Evolutionary conservation across 2,329 filamentous ascomycete genomes (phyloP).

Genomic region (Pyrenophora tritici-repentis): DNA sequence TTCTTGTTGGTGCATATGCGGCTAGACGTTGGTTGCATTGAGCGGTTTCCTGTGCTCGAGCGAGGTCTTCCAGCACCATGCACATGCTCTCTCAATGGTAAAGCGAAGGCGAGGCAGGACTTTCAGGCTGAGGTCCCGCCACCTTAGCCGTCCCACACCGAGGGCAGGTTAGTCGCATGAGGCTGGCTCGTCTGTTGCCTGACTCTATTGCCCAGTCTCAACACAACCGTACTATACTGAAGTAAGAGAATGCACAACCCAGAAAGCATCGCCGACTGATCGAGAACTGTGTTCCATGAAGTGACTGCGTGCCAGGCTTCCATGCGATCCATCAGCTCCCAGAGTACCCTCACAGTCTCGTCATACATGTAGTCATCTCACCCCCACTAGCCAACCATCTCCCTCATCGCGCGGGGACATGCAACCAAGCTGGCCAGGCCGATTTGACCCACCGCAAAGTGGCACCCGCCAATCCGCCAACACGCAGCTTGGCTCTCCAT

Average conservation of each 20-base stretch:
- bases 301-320: neutral
- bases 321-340: slow-evolving; percentile 1
- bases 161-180: slow-evolving; percentile 1
- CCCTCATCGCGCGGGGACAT: slow-evolving; percentile 30
- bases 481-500: slow-evolving; percentile 22
- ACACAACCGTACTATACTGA: neutral
- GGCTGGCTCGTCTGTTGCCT: slow-evolving; percentile 2
- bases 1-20: slow-evolving; percentile 42
- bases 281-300: neutral
- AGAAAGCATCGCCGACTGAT: neutral
- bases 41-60: slow-evolving; percentile 37
- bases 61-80: slow-evolving; percentile 17
- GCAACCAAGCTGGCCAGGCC: slow-evolving; percentile 30
- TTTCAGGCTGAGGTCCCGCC: slow-evolving; percentile 27
- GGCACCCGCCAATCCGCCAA: slow-evolving; percentile 32
- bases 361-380: slow-evolving; percentile 21
- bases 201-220: neutral
- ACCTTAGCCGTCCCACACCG: slow-evolving; percentile 10
- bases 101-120: slow-evolving; percentile 10
- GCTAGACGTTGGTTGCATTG: slow-evolving; percentile 44
- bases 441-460: slow-evolving; percentile 29
- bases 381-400: slow-evolving; percentile 24
- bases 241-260: too few relatives aligned
- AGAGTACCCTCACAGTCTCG: slow-evolving; percentile 11
- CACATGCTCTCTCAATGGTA: slow-evolving; percentile 7